phyloP scores from a whole-genome alignment of 495 filamentous ascomycete species.

The Sabuloglossum arenarium region DNA sequence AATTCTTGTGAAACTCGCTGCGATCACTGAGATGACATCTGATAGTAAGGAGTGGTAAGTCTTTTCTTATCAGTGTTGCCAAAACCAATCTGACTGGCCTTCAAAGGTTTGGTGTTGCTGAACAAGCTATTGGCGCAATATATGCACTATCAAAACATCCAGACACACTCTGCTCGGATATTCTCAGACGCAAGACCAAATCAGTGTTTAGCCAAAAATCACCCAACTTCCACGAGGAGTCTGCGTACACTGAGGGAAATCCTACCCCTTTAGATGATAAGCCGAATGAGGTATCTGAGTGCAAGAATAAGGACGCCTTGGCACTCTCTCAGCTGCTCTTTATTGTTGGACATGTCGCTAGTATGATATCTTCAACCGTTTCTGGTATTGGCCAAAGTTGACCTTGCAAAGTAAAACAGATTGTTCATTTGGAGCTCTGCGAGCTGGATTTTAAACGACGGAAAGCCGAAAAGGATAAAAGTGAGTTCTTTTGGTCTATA shows the following conservation, averaged over 20 bases:
- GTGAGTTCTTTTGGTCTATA: background rate
- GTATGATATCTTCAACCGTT: background rate
- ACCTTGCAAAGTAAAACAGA: slow-evolving; percentile 50
- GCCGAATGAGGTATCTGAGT: slow-evolving; percentile 13
- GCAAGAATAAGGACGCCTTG: slow-evolving; percentile 39
- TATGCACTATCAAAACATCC: slow-evolving; percentile 90
- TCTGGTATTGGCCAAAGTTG: background rate
- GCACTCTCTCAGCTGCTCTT: slow-evolving; percentile 83
- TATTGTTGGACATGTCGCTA: slow-evolving; percentile 31
- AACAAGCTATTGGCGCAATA: slow-evolving; percentile 90
- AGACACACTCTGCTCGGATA: slow-evolving; percentile 81
- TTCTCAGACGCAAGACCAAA: slow-evolving; percentile 70
- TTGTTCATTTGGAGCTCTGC: slow-evolving; percentile 95
- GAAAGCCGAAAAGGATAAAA: slow-evolving; percentile 83
- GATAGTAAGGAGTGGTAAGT: slow-evolving; percentile 85
- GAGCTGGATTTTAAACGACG: slow-evolving; percentile 94
- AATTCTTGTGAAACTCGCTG: slow-evolving; percentile 56
- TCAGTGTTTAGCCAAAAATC: slow-evolving; percentile 37
- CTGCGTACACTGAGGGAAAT: slow-evolving; percentile 14
- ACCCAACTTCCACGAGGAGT: slow-evolving; percentile 12
- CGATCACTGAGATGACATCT: slow-evolving; percentile 60
- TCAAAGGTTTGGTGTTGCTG: slow-evolving; percentile 55
- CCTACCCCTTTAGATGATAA: slow-evolving; percentile 6
- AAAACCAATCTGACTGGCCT: background rate
- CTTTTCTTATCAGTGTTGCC: background rate